Evolutionary conservation across 371 early-diverging fungal species (phyloP).

Genomic region (Mortierella sp.): DNA sequence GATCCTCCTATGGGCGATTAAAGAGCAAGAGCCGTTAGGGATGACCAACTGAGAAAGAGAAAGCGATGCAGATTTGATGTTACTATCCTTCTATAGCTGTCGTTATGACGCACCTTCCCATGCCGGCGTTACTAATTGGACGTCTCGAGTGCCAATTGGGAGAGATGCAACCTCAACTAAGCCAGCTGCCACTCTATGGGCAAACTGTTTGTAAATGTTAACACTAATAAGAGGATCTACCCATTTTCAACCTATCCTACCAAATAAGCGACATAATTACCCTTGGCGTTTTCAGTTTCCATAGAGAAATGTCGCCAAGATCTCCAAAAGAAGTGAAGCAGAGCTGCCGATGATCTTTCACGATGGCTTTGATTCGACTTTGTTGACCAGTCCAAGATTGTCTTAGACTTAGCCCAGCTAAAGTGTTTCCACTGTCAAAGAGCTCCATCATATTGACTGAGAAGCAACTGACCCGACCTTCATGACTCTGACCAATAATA

Average conservation of each 20-base stretch:
- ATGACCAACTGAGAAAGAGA: background rate
- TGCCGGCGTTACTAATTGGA: conserved; percentile 43
- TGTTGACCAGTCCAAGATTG: conserved; percentile 81
- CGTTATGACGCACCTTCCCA: conserved; percentile 45
- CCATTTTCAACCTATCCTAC: no score
- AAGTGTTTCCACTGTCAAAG: conserved; percentile 72
- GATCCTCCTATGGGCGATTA: conserved; percentile 35
- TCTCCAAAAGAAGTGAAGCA: conserved; percentile 65
- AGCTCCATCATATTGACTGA: conserved; percentile 84
- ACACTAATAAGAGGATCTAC: background rate
- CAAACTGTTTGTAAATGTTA: conserved; percentile 29
- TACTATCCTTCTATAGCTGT: background rate
- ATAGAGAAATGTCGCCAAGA: conserved; percentile 68
- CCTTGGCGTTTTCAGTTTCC: conserved; percentile 64
- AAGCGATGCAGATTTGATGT: background rate
- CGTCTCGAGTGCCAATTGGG: conserved; percentile 37
- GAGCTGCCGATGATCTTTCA: conserved; percentile 56
- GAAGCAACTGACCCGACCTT: conserved; percentile 76
- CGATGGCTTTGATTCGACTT: conserved; percentile 61
- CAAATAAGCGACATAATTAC: conserved; percentile 17
- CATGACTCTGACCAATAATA: conserved; percentile 67
- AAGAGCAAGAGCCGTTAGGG: background rate
- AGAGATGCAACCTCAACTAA: conserved; percentile 49
- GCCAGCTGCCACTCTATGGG: conserved; percentile 54
- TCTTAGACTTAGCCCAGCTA: conserved; percentile 69